A percentile compares a stretch with the other conserved stretches of the same genome.
Conservation (phyloP, 805 yeast genomes). For the Zygoascus flipseniorum region DNA sequence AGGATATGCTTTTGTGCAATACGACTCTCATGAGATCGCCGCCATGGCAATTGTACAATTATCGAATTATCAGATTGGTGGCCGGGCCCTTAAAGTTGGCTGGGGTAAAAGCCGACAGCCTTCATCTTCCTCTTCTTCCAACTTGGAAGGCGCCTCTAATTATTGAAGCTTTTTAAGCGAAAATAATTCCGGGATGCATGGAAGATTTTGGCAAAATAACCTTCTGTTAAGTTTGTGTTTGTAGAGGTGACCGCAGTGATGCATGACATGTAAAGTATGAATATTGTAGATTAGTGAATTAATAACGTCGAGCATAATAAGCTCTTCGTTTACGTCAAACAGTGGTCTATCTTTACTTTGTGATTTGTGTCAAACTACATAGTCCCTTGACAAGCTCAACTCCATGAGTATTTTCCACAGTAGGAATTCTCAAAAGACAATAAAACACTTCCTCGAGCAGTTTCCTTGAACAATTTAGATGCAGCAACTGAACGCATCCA, state of each 20-base stretch:
- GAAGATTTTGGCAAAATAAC: too few species aligned
- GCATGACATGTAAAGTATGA: neutral
- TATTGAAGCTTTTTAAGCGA: too few species aligned
- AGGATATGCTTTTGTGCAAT: slow-evolving; percentile 84
- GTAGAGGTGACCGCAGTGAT: too few species aligned
- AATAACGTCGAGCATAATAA: neutral
- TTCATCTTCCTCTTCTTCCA: neutral
- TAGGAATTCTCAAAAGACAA: too few species aligned
- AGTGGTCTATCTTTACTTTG: neutral
- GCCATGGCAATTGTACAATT: slow-evolving; percentile 80
- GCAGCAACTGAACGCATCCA: too few species aligned
- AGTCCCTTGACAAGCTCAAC: too few species aligned
- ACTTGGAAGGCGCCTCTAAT: neutral
- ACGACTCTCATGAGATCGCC: slow-evolving; percentile 80
- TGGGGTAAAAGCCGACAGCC: slow-evolving; percentile 55
- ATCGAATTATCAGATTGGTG: slow-evolving; percentile 54
- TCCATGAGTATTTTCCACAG: too few species aligned
- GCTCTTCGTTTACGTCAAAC: neutral
- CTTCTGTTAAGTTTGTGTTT: too few species aligned
- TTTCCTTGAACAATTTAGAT: too few species aligned
- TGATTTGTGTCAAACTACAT: too few species aligned
- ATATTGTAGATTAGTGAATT: neutral
- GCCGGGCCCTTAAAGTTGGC: slow-evolving; percentile 71
- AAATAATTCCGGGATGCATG: too few species aligned
- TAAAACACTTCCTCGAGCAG: too few species aligned